Percentiles rank a stretch among this genome's conserved stretches.
These are phyloP conservation scores for Heterobasidion parviporum DNA, from an alignment of 1,284 basidiomycete genomes.

Conservation along the genomic window DNA sequence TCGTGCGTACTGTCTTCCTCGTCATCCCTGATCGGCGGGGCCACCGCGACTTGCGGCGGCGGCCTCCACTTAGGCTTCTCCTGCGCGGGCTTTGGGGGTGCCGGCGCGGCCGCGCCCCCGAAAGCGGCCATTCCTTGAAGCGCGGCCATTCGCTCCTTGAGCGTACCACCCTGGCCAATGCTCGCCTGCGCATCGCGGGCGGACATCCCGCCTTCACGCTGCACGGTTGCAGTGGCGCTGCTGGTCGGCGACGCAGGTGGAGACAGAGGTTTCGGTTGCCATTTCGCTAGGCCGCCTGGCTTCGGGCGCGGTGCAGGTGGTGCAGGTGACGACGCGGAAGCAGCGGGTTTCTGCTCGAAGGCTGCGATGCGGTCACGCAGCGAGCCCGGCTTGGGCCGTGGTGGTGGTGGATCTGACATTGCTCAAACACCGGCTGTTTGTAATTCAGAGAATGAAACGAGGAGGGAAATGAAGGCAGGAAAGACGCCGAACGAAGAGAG, in stretches of 20 bases:
- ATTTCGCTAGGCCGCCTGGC: slow-evolving; percentile 49
- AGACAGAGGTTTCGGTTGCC: slow-evolving; percentile 58
- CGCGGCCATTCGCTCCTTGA: slow-evolving; percentile 91
- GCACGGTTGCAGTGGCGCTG: slow-evolving; percentile 10
- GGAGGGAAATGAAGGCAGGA: no score
- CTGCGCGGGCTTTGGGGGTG: slow-evolving; percentile 42
- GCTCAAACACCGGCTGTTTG: no score
- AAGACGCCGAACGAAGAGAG: no score
- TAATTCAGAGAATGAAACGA: not conserved
- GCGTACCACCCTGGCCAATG: slow-evolving; percentile 62
- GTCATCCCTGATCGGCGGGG: slow-evolving; percentile 15
- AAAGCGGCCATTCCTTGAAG: slow-evolving; percentile 75
- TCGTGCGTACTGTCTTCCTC: slow-evolving; percentile 13
- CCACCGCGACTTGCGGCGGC: slow-evolving; percentile 30
- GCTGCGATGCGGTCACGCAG: slow-evolving; percentile 78
- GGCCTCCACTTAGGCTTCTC: slow-evolving; percentile 83
- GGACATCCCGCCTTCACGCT: slow-evolving; percentile 49
- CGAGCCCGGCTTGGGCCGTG: slow-evolving; percentile 58
- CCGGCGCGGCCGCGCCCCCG: slow-evolving; percentile 36
- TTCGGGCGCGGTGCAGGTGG: slow-evolving; percentile 63
- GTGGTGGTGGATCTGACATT: slow-evolving; percentile 41
- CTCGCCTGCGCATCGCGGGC: slow-evolving; percentile 79
- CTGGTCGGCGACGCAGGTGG: slow-evolving; percentile 30
- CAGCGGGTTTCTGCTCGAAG: slow-evolving; percentile 54
- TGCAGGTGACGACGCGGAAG: slow-evolving; percentile 30